Evolutionary conservation across 2,329 filamentous ascomycete genomes (phyloP).

Genomic region (Fusarium pseudograminearum): DNA sequence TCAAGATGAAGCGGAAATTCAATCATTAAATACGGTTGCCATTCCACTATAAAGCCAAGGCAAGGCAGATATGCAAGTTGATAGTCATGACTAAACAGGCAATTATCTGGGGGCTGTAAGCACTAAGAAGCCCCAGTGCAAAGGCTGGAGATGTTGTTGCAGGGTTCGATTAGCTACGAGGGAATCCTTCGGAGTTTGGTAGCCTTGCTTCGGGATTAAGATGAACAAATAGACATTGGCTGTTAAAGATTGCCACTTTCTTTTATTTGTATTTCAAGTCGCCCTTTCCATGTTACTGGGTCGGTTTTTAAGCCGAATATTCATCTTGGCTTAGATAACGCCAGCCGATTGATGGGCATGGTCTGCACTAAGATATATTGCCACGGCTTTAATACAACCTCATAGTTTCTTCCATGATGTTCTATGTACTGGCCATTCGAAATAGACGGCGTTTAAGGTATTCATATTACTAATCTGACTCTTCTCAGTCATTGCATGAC

Average conservation of each 20-base stretch:
- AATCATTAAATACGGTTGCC: not conserved
- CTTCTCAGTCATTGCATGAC: not conserved
- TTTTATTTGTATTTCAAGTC: not conserved
- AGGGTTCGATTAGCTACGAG: not conserved
- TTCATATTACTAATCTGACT: not conserved
- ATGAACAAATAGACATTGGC: not conserved
- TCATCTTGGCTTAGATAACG: not conserved
- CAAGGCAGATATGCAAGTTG: not conserved
- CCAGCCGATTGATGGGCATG: not conserved
- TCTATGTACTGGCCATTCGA: not conserved
- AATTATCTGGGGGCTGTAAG: conserved; percentile 18
- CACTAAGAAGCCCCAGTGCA: conserved; percentile 13
- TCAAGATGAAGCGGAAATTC: not conserved
- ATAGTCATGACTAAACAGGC: not conserved
- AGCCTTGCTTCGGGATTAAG: not conserved
- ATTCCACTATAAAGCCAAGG: not conserved
- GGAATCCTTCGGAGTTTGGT: not conserved
- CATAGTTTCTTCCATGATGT: not conserved
- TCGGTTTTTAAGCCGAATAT: not conserved
- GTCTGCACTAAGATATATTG: not conserved
- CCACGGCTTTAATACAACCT: not conserved
- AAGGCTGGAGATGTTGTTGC: not conserved
- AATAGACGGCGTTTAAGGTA: no score
- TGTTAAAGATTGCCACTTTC: not conserved
- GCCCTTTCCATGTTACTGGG: not conserved